Base-by-base conservation (phyloP, 306 rosid species). In the Casuarina equisetifolia region DNA sequence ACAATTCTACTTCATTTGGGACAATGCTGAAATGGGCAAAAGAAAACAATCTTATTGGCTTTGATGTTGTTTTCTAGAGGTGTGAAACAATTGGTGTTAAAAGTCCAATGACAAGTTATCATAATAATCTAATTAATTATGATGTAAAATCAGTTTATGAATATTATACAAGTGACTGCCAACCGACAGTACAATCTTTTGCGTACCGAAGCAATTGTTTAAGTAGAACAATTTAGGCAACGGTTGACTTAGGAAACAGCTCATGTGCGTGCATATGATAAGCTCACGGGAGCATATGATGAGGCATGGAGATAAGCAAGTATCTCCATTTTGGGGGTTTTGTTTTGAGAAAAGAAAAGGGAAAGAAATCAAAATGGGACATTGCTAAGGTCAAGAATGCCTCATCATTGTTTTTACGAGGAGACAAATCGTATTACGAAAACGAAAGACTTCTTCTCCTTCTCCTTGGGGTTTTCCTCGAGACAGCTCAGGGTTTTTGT, bases 331-430 rank as follows among this genome's bases (percentile, higher is more conserved):
- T 64, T 3, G 32, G 32, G 32, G 32, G 32, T 25, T 25, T 25
- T 25, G 32, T 25, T 25, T 25, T 25, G 32, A 25, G 32, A 25
- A 25, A 25, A 25, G 32, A 25, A 25, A 25, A 25, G 32, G 32
- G 32, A 25, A 25, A 25, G 32, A 25, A 25, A 25, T 25, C 32
- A 25, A 66, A 66, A 13, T 17, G 50, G 53, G 70, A 70, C 75
- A 74, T 70, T 80, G 77, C 64, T 74, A 51, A 72, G 74, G 82
- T 52, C 55, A 81, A 69, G 73, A 66, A n/a, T 38, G 74, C 74
- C 71, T 44, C 58, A 76, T 76, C 48, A 76, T 25, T 76, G 19
- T 80, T 52, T 79, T 51, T 44, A 48, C 77, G 44, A 49, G n/a
- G 20, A 45, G 74, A 70, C 86, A 78, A 70, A 25, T 75, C 51